These are phyloP conservation scores for Emmonsia crescens DNA, from an alignment of 2,329 filamentous ascomycete genomes.

Conservation along the genomic window DNA sequence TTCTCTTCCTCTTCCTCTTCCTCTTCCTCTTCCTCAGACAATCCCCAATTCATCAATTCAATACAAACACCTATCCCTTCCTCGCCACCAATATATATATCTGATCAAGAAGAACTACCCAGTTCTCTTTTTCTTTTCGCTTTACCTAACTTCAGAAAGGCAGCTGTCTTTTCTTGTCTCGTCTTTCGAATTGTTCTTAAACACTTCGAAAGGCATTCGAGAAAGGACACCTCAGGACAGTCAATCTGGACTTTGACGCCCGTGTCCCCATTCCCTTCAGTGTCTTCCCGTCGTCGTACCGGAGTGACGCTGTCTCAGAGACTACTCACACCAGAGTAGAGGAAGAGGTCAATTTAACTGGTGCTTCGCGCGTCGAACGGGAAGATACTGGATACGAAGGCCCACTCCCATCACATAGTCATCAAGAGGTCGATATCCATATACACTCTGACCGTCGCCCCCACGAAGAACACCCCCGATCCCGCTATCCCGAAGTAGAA, in stretches of 20 bases:
- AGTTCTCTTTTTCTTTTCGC: conserved; percentile 6
- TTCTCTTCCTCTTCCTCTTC: conserved; percentile 18
- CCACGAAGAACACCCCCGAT: conserved; percentile 27
- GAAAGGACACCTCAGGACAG: conserved; percentile 68
- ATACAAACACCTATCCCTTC: conserved; percentile 11
- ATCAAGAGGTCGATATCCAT: conserved; percentile 71
- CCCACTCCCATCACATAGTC: conserved; percentile 54
- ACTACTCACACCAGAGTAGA: conserved; percentile 71
- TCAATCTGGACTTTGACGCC: conserved; percentile 99
- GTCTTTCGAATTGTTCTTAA: conserved; percentile 37
- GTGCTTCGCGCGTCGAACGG: conserved; percentile 81
- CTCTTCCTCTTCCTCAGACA: conserved; percentile 12
- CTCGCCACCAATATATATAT: background rate
- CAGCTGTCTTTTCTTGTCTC: conserved; percentile 40
- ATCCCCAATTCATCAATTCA: conserved; percentile 15
- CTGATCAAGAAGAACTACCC: background rate
- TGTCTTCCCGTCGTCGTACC: conserved; percentile 98
- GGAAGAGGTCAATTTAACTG: conserved; percentile 70
- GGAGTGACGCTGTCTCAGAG: conserved; percentile 58
- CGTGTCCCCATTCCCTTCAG: conserved; percentile 98
- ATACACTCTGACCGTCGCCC: conserved; percentile 40
- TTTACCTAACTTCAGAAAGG: conserved; percentile 21
- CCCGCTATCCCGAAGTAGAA: conserved; percentile 39
- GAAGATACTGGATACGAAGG: conserved; percentile 76
- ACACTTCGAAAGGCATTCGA: conserved; percentile 48